Percentiles rank a stretch among this genome's conserved stretches.
phyloP scores from a whole-genome alignment of 805 yeast genomes.

The Kuraishia capsulata region DNA sequence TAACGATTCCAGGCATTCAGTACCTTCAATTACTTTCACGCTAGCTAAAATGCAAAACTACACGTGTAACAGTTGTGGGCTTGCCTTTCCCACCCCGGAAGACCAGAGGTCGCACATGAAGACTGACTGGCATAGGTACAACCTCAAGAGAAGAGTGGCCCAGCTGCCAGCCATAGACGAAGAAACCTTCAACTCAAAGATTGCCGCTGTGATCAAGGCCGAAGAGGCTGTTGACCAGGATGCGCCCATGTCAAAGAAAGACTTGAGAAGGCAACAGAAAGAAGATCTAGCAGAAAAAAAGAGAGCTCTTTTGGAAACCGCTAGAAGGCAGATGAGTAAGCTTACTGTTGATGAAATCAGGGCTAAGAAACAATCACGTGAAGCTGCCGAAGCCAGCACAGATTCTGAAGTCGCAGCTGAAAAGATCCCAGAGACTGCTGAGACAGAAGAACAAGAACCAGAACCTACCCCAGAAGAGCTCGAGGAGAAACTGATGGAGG shows the following conservation, averaged over 20 bases:
- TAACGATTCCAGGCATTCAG: too few species aligned
- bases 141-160: constrained; percentile 89
- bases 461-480: constrained; percentile 3
- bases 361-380: constrained; percentile 15
- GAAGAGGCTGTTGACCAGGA: constrained; percentile 14
- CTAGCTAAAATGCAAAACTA: constrained; percentile 5
- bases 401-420: constrained; percentile 3
- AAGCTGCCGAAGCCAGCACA: constrained; percentile 6
- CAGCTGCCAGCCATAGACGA: constrained; percentile 55
- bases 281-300: constrained; percentile 41
- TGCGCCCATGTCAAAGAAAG: constrained; percentile 31
- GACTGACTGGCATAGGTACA: constrained; percentile 97
- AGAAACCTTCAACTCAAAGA: constrained; percentile 18
- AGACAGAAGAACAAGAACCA: constrained; percentile 4
- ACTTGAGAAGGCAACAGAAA: constrained; percentile 37
- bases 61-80: constrained; percentile 86
- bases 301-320: constrained; percentile 36
- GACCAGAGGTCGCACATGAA: constrained; percentile 91
- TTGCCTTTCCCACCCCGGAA: constrained; percentile 74
- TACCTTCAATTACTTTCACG: too few species aligned
- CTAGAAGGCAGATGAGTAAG: constrained; percentile 27
- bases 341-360: constrained; percentile 7
- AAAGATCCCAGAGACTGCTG: neutral
- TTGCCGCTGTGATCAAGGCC: constrained; percentile 10
- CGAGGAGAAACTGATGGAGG: constrained; percentile 31